phyloP scores from a whole-genome alignment of 495 filamentous ascomycete species.

The Polyplosphaeria fusca region DNA sequence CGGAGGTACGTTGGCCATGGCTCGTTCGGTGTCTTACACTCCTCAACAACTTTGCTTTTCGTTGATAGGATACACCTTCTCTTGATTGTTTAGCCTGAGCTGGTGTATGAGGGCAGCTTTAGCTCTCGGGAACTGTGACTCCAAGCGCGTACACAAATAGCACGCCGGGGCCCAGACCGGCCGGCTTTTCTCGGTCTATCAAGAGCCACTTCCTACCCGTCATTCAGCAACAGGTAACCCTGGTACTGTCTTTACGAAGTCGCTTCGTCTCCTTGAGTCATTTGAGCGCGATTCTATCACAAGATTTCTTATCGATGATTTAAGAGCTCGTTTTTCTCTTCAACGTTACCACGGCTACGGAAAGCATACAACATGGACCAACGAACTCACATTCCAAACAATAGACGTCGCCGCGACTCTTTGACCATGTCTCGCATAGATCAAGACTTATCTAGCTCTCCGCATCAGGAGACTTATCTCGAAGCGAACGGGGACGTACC shows the following conservation, averaged over 20 bases:
- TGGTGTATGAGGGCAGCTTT: too few species aligned
- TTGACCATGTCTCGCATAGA: constrained; percentile 26
- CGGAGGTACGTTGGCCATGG: background rate
- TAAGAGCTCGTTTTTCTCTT: background rate
- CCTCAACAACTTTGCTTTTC: background rate
- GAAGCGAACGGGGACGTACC: constrained; percentile 15
- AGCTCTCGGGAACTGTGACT: too few species aligned
- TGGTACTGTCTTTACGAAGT: too few species aligned
- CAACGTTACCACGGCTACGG: background rate
- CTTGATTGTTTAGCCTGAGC: background rate
- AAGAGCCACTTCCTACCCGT: background rate
- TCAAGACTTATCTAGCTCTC: constrained; percentile 25
- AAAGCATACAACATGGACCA: constrained; percentile 18
- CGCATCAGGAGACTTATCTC: constrained; percentile 24
- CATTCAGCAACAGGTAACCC: too few species aligned
- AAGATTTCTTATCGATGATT: too few species aligned
- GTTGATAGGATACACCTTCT: background rate
- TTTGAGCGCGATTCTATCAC: too few species aligned
- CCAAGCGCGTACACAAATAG: background rate
- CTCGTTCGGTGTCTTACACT: background rate
- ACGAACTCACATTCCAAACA: constrained; percentile 21
- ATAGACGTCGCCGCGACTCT: background rate
- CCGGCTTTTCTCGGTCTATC: background rate
- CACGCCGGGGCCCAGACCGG: background rate
- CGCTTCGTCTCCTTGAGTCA: too few species aligned